Evolutionary conservation across 805 yeast genomes (phyloP), one percentile per base, ranked within the genome.

Genomic region (Ogataea trehalophila): DNA sequence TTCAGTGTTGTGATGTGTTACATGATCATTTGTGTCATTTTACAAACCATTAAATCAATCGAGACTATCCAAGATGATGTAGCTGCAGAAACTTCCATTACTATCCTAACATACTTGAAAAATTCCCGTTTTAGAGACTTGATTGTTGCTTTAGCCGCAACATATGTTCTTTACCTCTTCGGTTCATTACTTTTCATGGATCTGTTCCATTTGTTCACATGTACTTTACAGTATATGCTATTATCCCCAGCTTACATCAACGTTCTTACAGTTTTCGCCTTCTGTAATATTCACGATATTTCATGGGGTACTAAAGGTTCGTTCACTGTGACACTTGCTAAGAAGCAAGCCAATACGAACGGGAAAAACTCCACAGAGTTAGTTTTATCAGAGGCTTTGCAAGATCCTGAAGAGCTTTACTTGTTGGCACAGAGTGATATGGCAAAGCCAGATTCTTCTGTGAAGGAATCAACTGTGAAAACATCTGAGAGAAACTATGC

Each of bases 261-360:
- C 61, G 92, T 90, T 49, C 73, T 92, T 61, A 87, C 88, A 61
- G 91, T 91, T 48, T 91, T 90, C 68, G 95, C 97, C 6, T 90
- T 91, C 65, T 90, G 97, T 72, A 92, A 91, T 66, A 83, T 91
- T 50, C 95, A 91, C 65, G 98, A 91, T 71, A 82, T 91, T 43
- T 87, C 96, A 5, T 91, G 98, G 97, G 97, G 97, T 67, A 92
- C 96, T 3, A 88, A 92, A 63, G 96, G 96, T 45, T 86, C 85
- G 35, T 74, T 79, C 5, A 77, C 80, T 63, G 48, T 43, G 2
- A 85, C 74, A 65, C 79, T 72, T 59, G 76, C 72, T 63, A 91
- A 75, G 62, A 76, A 90, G 57, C 96, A 95, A 47, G 64, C 65
- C 11, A 52, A 49, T 31, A 55, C 50, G 2, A 38, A 48, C 31